Base-by-base conservation (phyloP, 2,329 filamentous ascomycete species). In the Clarireedia hainanense region DNA sequence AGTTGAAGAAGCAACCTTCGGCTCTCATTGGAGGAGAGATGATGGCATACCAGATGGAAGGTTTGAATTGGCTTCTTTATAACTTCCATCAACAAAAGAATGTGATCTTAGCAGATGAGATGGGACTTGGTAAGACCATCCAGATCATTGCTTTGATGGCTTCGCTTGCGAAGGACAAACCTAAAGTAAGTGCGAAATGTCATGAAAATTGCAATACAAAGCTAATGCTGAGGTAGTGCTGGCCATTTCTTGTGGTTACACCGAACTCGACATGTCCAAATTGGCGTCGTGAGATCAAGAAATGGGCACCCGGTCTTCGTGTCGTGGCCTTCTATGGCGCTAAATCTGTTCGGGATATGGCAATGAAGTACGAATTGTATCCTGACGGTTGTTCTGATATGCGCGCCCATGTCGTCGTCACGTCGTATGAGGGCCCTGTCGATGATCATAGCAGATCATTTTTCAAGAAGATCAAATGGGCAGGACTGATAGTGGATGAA, bases 251-350 rank as follows among this genome's bases (percentile, higher is more conserved):
- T 15, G 79, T 97, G 3, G 90, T 96, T 2, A 92, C 95, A 0
- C 94, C 94, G 0, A 97, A 97, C 67, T 86, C 92, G 0, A 99
- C 94, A 0, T 95, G 91, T 69, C 83, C 91, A n/a, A 99, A 99
- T 69, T 99, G 94, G 92, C 87, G 92, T 5, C 85, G 92, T 49
- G 94, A 99, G 69, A 90, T 97, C 70, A 95, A 95, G 73, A 85
- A 88, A 63, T 99, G 92, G 92, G 85, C 88, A 0, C 92, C 92
- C 1, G 82, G 81, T 6, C 74, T 97, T 37, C 84, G 91, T 43
- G 91, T 95, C 6, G 91, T 96, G n/a, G 86, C 91, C 0, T 97
- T 94, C 68, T 95, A 95, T 68, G 94, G 94, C 47, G 86, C 86
- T 15, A 80, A 78, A 50, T 78, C 80, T 49, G 79, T 91, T 15